Base-by-base conservation (phyloP, 495 filamentous ascomycete genomes). In the Hypoxylon crocopeplum region DNA sequence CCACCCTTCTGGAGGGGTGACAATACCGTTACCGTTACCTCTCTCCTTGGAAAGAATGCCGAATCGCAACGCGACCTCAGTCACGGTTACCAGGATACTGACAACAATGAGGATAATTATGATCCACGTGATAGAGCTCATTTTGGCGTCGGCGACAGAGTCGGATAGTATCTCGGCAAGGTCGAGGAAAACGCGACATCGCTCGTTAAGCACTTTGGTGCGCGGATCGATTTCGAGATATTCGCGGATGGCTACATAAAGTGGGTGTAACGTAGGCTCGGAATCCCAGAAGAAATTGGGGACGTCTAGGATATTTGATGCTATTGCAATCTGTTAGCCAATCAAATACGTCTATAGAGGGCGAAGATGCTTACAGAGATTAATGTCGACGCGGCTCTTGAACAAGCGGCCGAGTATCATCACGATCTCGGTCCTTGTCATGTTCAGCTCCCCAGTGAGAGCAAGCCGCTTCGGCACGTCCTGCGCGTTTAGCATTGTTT, bases 241-340 rank as follows among this genome's bases (percentile, higher is more conserved):
- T 68, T 98, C 95, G 62, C 94, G 89, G 22, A 98, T 92, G 42
- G 93, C 94, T 49, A 84, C 84, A 73, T 99, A 99, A 34, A 99
- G 86, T 0, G 94, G 94, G 69, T 96, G 91, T 0, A 99, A 82
- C 1, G 90, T 96, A 29, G 94, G 94, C 68, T 99, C 94, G 24
- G 88, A 88, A 66, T 96, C 92, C 94, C 94, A 99, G 82, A 99
- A 98, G 79, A 99, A 98, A 71, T 94, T 96, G 36, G 94, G 95
- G 2, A 96, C 91, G 71, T 97, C 93, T 56, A 99, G 88, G 70
- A 97, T 92, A 64, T 98, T 99, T 11, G 91, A 96, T 48, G 94
- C 91, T 96, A 48, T 30, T 20, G 24, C 4, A 24, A 13, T 22
- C 37, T 27, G 37, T 61, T 48, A 71, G 38, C 42, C 6, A 55